phyloP scores from a whole-genome alignment of 2,329 filamentous ascomycete species.

The Penicillium sp. region DNA sequence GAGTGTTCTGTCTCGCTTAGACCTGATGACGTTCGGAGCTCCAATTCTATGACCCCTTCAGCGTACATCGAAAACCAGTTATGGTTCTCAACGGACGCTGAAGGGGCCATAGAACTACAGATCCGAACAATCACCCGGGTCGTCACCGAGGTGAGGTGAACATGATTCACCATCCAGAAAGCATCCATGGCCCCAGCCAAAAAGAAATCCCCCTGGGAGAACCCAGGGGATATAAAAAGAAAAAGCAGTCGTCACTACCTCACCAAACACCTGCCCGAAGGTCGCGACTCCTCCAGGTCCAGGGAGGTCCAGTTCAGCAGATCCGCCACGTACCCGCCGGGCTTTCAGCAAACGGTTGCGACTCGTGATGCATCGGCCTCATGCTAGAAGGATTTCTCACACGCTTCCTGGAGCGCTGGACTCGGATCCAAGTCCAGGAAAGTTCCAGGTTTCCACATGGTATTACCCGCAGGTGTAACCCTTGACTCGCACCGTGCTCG shows the following conservation, averaged over 20 bases:
- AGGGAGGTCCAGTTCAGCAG: neutral
- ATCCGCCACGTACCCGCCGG: neutral
- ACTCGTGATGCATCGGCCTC: neutral
- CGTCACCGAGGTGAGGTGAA: neutral
- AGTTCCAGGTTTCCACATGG: neutral
- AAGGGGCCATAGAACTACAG: slow-evolving; percentile 7
- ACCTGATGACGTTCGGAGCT: neutral
- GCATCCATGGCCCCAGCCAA: neutral
- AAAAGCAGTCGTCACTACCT: neutral
- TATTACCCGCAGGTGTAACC: neutral
- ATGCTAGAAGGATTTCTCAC: neutral
- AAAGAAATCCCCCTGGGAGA: neutral
- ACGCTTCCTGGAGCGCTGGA: neutral
- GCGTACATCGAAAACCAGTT: slow-evolving; percentile 10
- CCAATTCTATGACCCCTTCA: slow-evolving; percentile 8
- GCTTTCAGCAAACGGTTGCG: neutral
- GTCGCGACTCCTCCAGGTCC: neutral
- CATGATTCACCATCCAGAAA: neutral
- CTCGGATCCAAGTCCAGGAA: neutral
- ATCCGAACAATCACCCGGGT: neutral
- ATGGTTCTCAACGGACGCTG: slow-evolving; percentile 12
- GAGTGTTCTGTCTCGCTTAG: neutral
- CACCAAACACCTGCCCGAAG: neutral
- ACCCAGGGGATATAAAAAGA: neutral
- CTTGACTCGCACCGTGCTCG: neutral